Base-by-base conservation (phyloP, 2,329 filamentous ascomycete species). In the Penicillium sp. region DNA sequence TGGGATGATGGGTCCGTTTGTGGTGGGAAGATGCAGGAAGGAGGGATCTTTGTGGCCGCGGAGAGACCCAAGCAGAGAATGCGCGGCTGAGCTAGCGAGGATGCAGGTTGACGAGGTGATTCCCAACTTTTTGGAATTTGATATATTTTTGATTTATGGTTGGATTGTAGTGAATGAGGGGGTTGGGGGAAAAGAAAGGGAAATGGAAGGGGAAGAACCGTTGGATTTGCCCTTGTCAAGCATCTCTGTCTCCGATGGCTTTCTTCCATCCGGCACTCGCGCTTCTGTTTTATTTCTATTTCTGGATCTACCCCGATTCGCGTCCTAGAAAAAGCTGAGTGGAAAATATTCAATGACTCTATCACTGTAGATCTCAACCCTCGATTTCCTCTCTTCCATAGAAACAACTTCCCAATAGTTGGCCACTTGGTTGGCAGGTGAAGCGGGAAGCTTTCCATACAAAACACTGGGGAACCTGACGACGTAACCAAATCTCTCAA, bases 21-120 rank as follows among this genome's bases (percentile, higher is more conserved):
- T 58, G 60, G 65, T 61, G 60, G 64, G 62, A 66, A 61, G 66
- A 59, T 63, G 66, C 62, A 64, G 65, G 55, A 63, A 49, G 61
- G 58, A 64, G 60, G 35, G 55, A 57, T 61, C 60, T 63, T 66
- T 61, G 59, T 63, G 59, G 57, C 62, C 61, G 62, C 60, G 61
- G 62, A 59, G 62, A 59, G 60, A 58, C 53, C 62, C 62, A 66
- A 60, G 63, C 63, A 67, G 65, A 67, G 64, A 66, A 67, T 66
- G 65, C 65, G 65, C 64, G 62, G 58, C 53, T 53, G 55, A 59
- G 53, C 62, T 64, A 65, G 61, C 63, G 61, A 64, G 61, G 63
- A 61, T 60, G 62, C 58, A 67, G 62, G n/a, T 55, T 26, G 33
- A 19, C 23, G 39, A 47, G 29, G 46, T 16, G 37, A 52, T 51